Conservation (phyloP, 1,284 basidiomycete species). For the Psilocybe mexicana region DNA sequence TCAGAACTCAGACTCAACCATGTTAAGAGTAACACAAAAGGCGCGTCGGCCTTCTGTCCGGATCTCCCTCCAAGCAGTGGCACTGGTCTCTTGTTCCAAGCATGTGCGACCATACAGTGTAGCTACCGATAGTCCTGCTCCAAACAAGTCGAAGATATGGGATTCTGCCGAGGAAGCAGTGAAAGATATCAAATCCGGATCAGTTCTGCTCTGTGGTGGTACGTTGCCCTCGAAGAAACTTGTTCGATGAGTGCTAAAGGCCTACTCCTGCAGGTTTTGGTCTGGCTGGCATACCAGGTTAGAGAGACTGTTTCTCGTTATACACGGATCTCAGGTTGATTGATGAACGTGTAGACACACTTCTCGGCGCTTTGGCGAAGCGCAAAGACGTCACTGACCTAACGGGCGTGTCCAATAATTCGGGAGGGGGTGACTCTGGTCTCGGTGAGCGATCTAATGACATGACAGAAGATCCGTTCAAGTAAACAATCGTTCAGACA, state of each 20-base stretch:
- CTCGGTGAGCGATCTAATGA: slow-evolving; percentile 56
- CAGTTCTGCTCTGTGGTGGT: slow-evolving; percentile 83
- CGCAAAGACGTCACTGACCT: slow-evolving; percentile 73
- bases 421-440: slow-evolving; percentile 76
- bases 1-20: background rate
- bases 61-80: background rate
- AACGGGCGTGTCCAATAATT: slow-evolving; percentile 91
- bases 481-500: slow-evolving; percentile 46
- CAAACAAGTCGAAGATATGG: slow-evolving; percentile 77
- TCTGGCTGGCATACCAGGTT: slow-evolving; percentile 74
- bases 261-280: slow-evolving; percentile 66
- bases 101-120: slow-evolving; percentile 30
- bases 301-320: slow-evolving; percentile 14
- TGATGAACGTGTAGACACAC: slow-evolving; percentile 57
- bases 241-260: background rate
- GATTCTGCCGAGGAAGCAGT: slow-evolving; percentile 79
- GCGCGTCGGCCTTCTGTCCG: background rate
- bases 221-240: slow-evolving; percentile 18
- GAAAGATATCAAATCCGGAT: slow-evolving; percentile 79
- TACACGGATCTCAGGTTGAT: background rate
- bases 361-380: slow-evolving; percentile 78
- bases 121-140: slow-evolving; percentile 33
- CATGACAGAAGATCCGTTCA: background rate
- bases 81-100: background rate
- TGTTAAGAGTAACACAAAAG: background rate